Evolutionary conservation across 106 monocot genomes (phyloP), one percentile per base, ranked within the genome.

Genomic region (Dendrobium catenatum): DNA sequence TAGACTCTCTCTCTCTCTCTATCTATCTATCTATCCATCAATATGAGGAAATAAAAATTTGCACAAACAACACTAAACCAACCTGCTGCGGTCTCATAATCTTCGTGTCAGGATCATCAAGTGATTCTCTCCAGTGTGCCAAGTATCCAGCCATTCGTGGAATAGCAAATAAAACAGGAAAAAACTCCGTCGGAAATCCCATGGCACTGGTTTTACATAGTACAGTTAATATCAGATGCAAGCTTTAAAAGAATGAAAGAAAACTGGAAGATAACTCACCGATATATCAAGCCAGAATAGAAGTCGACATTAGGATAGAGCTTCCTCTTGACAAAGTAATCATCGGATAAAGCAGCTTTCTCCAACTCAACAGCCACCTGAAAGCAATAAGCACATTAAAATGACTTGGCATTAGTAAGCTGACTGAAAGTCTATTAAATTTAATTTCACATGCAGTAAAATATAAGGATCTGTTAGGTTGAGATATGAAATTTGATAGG

Each of bases 41-140:
- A 29, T 29, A 20, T 6, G 24, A 26, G 24, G 24, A 64, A 64
- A 26, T 61, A 66, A 66, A 10, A 51, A 24, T 15, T 26, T 66
- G 64, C n/a, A 66, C 26, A 26, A 26, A 26, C n/a, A 66, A 2
- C 22, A n/a, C 24, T 66, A 66, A 33, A 86, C 81, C 86, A 55
- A 99, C 98, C 98, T 99, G 84, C 72, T 93, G 95, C 18, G 95
- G 98, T 77, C 98, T 91, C 88, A 95, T 95, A 78, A 99, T 99
- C 85, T 99, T 99, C n/a, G 93, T 95, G 75, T 99, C 98, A 73
- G 98, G 95, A 85, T 95, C 98, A 90, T 95, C 91, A n/a, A 99
- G 90, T n/a, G 98, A 99, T 77, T 99, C 98, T 58, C 91, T 84
- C 98, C 98, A 99, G 80, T 99, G 98, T 72, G 95, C 83, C 48